Evolutionary conservation across 2,329 filamentous ascomycete species (phyloP), one percentile per base, ranked within the genome.

Genomic region (Stagonosporopsis cucurbitacearum): DNA sequence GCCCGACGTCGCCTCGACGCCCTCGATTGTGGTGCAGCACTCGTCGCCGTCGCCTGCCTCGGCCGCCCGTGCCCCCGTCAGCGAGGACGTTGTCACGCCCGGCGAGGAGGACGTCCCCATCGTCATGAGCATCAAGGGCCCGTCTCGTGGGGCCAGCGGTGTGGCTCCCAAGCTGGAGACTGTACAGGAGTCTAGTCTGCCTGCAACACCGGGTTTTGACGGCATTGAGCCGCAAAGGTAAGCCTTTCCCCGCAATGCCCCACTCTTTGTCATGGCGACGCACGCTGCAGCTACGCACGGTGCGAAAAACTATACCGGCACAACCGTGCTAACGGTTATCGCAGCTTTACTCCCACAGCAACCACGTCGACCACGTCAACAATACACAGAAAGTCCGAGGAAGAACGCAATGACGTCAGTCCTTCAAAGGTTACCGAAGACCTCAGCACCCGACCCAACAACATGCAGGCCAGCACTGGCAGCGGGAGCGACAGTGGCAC

Each of bases 161-260:
- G 64, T 59, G 54, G 84, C 82, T 47, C 83, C 88, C 44, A 86
- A 85, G 43, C 79, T 97, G 54, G 94, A 96, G 77, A 97, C 95
- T 0, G 94, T 98, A 15, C 90, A 96, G 72, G 94, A 97, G 80
- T 88, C 89, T 50, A 95, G 91, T 77, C 85, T 91, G 49, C 79
- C 78, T 42, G 87, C 86, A 45, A 90, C 90, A 1, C 89, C 91
- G 13, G 80, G 78, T 13, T 79, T 76, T 59, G 68, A 80, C 75
- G 66, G 63, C 53, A 51, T 70, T 43, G 68, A 69, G 48, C 63
- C 60, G 56, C 62, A 71, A 58, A 72, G 67, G 70, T 72, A 59
- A 63, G 57, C 30, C 50, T 40, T 67, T 65, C 69, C 68, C 66
- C 66, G 62, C 66, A 69, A 54, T 54, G 64, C 60, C 64, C 65